These are phyloP conservation scores for Austroboletus novae-zelandiae DNA, from an alignment of 1,284 basidiomycete genomes.

Conservation along the genomic window DNA sequence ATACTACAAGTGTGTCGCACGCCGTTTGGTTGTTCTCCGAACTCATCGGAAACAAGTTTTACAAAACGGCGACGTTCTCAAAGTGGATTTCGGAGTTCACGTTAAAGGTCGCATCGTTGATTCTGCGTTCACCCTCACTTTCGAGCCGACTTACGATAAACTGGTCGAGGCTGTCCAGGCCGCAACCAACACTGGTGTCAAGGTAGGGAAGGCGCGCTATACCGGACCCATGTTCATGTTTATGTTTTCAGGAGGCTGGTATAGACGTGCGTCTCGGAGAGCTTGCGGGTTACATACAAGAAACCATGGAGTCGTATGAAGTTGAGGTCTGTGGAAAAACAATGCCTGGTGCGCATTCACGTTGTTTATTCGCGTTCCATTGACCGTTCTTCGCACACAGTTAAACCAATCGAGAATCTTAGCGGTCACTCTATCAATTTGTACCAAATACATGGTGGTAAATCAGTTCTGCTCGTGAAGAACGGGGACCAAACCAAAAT, in stretches of 20 bases:
- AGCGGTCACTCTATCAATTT: slow-evolving; percentile 88
- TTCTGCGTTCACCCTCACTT: slow-evolving; percentile 93
- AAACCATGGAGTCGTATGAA: slow-evolving; percentile 99
- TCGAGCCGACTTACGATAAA: slow-evolving; percentile 88
- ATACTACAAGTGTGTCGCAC: slow-evolving; percentile 68
- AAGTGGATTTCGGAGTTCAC: slow-evolving; percentile 98
- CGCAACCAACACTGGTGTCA: slow-evolving; percentile 89
- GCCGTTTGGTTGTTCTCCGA: slow-evolving; percentile 5
- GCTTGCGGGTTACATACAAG: slow-evolving; percentile 90
- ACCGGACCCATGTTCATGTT: slow-evolving; percentile 11
- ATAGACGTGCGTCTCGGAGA: slow-evolving; percentile 96
- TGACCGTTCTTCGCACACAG: slow-evolving; percentile 38
- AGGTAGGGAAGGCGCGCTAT: slow-evolving; percentile 41
- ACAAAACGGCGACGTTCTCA: slow-evolving; percentile 84
- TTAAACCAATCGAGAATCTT: slow-evolving; percentile 88
- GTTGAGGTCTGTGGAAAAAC: slow-evolving; percentile 88
- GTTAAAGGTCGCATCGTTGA: slow-evolving; percentile 94
- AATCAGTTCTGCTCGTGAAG: slow-evolving; percentile 89
- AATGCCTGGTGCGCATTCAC: slow-evolving; percentile 64
- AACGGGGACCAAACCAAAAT: slow-evolving; percentile 91
- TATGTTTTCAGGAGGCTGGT: slow-evolving; percentile 78
- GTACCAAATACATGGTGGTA: slow-evolving; percentile 88
- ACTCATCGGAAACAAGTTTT: slow-evolving; percentile 54
- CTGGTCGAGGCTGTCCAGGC: slow-evolving; percentile 91
- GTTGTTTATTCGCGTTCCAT: not conserved